Conservation (phyloP, 1,284 basidiomycete species). For the Pseudozyma sp. region DNA sequence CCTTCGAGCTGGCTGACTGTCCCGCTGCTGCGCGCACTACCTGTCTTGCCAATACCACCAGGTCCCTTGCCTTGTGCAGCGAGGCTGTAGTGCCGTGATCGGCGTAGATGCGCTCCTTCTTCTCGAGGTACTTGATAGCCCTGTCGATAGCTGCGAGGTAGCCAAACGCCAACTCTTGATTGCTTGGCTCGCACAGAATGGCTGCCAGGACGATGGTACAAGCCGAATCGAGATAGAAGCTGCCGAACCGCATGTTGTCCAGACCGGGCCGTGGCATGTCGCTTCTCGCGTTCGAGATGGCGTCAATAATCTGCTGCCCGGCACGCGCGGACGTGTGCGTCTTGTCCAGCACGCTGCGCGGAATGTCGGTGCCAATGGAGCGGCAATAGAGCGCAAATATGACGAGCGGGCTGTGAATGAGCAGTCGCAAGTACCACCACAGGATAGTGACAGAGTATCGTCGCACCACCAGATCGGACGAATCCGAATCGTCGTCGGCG, state of each 20-base stretch:
- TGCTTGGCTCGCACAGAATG: constrained; percentile 46
- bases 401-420: constrained; percentile 41
- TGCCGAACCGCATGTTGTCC: constrained; percentile 48
- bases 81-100: constrained; percentile 47
- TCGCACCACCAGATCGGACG: constrained; percentile 44
- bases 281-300: constrained; percentile 36
- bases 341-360: constrained; percentile 36
- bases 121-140: constrained; percentile 48
- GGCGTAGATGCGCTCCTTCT: constrained; percentile 43
- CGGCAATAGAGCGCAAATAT: constrained; percentile 52
- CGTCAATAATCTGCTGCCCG: constrained; percentile 42
- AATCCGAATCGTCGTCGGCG: constrained; percentile 41
- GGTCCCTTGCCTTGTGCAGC: constrained; percentile 44
- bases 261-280: constrained; percentile 43
- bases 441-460: constrained; percentile 41
- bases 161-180: constrained; percentile 41
- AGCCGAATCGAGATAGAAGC: constrained; percentile 49
- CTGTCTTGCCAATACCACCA: constrained; percentile 43
- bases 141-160: constrained; percentile 44
- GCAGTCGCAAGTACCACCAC: constrained; percentile 50
- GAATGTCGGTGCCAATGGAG: constrained; percentile 38
- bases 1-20: constrained; percentile 27
- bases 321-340: constrained; percentile 36
- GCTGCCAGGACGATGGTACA: constrained; percentile 45
- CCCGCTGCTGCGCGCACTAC: constrained; percentile 42